Conservation (phyloP, 2,329 filamentous ascomycete genomes). For the Alternaria brassicicola region DNA sequence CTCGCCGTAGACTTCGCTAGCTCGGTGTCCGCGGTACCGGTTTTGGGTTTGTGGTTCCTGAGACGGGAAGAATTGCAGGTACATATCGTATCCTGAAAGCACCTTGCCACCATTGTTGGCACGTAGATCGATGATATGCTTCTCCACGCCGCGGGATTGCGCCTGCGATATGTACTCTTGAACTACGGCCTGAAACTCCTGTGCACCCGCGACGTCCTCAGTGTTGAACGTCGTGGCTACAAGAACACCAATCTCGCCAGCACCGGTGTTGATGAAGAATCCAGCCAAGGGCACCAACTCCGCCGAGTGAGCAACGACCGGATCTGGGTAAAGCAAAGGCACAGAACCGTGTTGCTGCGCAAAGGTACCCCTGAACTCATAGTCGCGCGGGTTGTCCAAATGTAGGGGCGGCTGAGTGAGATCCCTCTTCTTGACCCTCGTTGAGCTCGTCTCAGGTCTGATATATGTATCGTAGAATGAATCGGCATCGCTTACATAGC, state of each 20-base stretch:
- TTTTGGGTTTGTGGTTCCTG: slow-evolving; percentile 53
- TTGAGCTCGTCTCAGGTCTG: slow-evolving; percentile 13
- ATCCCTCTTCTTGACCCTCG: slow-evolving; percentile 32
- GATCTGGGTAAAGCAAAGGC: slow-evolving; percentile 45
- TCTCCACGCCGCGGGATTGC: slow-evolving; percentile 58
- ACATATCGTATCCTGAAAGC: slow-evolving; percentile 52
- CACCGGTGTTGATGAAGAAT: slow-evolving; percentile 52
- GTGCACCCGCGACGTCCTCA: slow-evolving; percentile 19
- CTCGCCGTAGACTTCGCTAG: slow-evolving; percentile 37
- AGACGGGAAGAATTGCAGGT: slow-evolving; percentile 61
- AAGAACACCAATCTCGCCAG: slow-evolving; percentile 56
- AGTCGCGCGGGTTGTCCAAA: slow-evolving; percentile 39
- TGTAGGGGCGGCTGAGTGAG: slow-evolving; percentile 33
- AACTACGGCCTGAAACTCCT: slow-evolving; percentile 49
- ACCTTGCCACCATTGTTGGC: slow-evolving; percentile 64
- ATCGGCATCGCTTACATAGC: slow-evolving; percentile 42
- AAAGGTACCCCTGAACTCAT: slow-evolving; percentile 31
- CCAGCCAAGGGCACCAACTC: slow-evolving; percentile 49
- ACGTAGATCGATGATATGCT: slow-evolving; percentile 68
- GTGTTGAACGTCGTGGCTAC: slow-evolving; percentile 52
- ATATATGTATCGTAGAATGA: slow-evolving; percentile 51
- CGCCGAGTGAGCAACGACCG: slow-evolving; percentile 44
- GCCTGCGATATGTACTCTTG: slow-evolving; percentile 56
- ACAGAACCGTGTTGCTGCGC: slow-evolving; percentile 26
- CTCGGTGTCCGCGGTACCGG: slow-evolving; percentile 55